A percentile compares a stretch with the other conserved stretches of the same genome.
phyloP scores from a whole-genome alignment of 2,329 filamentous ascomycete species.

The Neonectria hederae region DNA sequence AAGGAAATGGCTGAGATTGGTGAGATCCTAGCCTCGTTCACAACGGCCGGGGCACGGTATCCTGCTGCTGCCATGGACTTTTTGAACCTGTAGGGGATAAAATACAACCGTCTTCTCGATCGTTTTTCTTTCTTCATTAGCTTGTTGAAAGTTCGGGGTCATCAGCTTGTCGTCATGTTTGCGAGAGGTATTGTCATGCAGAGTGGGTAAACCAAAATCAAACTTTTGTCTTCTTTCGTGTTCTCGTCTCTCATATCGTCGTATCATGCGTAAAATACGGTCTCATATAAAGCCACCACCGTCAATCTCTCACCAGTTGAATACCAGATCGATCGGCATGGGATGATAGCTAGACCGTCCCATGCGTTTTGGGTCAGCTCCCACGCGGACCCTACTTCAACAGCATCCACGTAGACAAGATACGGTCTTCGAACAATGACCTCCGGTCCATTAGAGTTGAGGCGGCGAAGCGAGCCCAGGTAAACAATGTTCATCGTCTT shows the following conservation, averaged over 20 bases:
- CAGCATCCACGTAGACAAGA: constrained; percentile 46
- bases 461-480: constrained; percentile 33
- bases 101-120: not conserved
- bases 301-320: constrained; percentile 44
- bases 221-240: constrained; percentile 13
- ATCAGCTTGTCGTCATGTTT: not conserved
- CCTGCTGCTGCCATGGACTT: constrained; percentile 41
- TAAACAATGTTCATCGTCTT: constrained; percentile 34
- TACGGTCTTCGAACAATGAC: constrained; percentile 37
- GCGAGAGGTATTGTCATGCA: not conserved
- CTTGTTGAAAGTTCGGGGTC: not conserved
- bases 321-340: constrained; percentile 52
- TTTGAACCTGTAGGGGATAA: constrained; percentile 24
- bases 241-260: constrained; percentile 25
- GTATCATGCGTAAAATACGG: constrained; percentile 16
- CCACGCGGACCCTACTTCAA: constrained; percentile 32
- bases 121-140: not conserved
- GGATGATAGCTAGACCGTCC: constrained; percentile 40
- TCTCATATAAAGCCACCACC: constrained; percentile 48
- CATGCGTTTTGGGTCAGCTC: constrained; percentile 1
- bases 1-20: constrained; percentile 63
- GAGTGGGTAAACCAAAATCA: not conserved
- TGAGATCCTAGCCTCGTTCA: constrained; percentile 57
- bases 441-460: constrained; percentile 27
- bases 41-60: constrained; percentile 60